Base-by-base conservation (phyloP, 2,329 filamentous ascomycete genomes). In the Aspergillus pseudonomiae region DNA sequence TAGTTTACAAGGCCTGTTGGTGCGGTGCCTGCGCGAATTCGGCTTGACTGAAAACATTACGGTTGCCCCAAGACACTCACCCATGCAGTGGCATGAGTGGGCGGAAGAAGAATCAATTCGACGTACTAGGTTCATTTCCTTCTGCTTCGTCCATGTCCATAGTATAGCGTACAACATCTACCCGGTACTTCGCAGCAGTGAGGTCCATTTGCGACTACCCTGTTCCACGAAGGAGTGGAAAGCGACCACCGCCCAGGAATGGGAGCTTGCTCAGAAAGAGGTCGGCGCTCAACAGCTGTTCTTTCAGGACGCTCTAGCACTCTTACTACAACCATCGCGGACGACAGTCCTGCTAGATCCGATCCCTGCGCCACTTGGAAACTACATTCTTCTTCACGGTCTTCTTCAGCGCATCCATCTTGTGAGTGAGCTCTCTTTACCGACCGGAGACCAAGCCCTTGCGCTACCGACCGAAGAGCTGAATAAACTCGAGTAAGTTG, bases 381-480 rank as follows among this genome's bases (percentile, higher is more conserved):
- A 90, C 69, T 91, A 92, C 67, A 85, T 91, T 9, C 80, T 93
- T 39, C 89, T 92, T 3, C 89, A 92, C 70, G 89, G 89, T 4
- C 74, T 93, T 28, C 84, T 92, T 12, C 90, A 92, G 69, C 89
- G 91, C 65, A 88, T 92, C 19, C 74, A 76, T 36, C 70, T 76
- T 10, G 73, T 76, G 19, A 75, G 73, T 60, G 74, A 76, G 56
- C 63, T 76, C 19, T 75, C 72, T 11, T 65, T 76, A 24, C 72
- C 74, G 12, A 74, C 73, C 14, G 71, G 73, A 5, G 71, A 72
- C 32, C 71, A 75, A n/a, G 69, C 72, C 6, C 67, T 70, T n/a
- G 68, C 67, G 4, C 67, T 75, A 14, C 74, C 74, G 14, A 76
- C 73, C 0, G 74, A 76, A 58, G 74, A 76, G 57, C 60, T 76